phyloP scores from a whole-genome alignment of 768 basidiomycete genomes.

The Amanita phalloides region DNA sequence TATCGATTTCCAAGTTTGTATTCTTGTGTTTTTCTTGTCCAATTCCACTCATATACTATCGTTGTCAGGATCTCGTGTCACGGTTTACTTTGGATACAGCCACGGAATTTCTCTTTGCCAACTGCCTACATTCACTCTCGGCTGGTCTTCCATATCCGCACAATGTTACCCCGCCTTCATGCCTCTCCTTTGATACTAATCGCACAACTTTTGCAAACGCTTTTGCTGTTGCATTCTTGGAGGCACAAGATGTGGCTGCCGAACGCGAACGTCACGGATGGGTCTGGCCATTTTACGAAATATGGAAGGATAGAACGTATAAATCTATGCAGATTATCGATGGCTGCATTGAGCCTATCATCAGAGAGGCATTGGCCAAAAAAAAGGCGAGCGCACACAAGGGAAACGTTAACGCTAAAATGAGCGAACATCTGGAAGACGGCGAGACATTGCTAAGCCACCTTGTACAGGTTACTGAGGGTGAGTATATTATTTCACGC shows the following conservation, averaged over 20 bases:
- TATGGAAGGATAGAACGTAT: slow-evolving; percentile 31
- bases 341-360: slow-evolving; percentile 40
- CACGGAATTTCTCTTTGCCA: slow-evolving; percentile 56
- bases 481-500: slow-evolving; percentile 14
- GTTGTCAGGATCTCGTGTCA: slow-evolving; percentile 38
- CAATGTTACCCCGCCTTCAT: slow-evolving; percentile 20
- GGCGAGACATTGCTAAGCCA: slow-evolving; percentile 45
- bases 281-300: slow-evolving; percentile 45
- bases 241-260: slow-evolving; percentile 33
- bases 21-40: neutral
- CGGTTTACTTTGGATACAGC: slow-evolving; percentile 61
- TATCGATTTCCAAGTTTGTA: slow-evolving; percentile 45
- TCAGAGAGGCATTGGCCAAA: slow-evolving; percentile 37
- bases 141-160: slow-evolving; percentile 43
- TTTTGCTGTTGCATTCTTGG: slow-evolving; percentile 34
- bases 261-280: slow-evolving; percentile 32
- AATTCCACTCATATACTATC: neutral
- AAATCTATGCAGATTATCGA: slow-evolving; percentile 43
- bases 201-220: neutral
- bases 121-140: slow-evolving; percentile 40
- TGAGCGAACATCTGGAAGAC: slow-evolving; percentile 22
- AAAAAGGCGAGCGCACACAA: slow-evolving; percentile 13
- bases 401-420: slow-evolving; percentile 17
- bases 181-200: slow-evolving; percentile 6
- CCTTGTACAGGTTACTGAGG: slow-evolving; percentile 37